These are phyloP conservation scores for Trichoderma arundinaceum DNA, from an alignment of 2,329 filamentous ascomycete species.

Conservation along the genomic window DNA sequence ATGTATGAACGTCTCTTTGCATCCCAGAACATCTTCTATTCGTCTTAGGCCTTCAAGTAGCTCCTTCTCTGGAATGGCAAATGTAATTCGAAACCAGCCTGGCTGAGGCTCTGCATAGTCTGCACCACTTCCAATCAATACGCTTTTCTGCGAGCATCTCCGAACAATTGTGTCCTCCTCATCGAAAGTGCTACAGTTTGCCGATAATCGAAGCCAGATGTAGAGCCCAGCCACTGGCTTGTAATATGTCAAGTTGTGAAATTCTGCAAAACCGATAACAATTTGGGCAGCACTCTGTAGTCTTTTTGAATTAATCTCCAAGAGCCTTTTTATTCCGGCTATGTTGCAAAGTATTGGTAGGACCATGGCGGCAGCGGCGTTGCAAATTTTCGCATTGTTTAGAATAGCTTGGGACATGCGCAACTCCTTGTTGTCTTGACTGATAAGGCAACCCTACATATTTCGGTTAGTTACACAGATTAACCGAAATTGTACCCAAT, in stretches of 20 bases:
- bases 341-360: conserved; percentile 6
- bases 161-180: conserved; percentile 24
- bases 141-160: conserved; percentile 1
- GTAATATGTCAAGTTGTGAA: conserved; percentile 25
- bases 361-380: conserved; percentile 20
- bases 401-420: conserved; percentile 28
- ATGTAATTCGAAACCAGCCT: conserved; percentile 28
- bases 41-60: conserved; percentile 15
- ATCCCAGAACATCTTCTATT: conserved; percentile 25
- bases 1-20: not conserved
- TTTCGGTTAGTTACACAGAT: not conserved
- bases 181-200: not conserved
- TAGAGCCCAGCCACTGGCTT: conserved; percentile 28
- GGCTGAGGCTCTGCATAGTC: conserved; percentile 26
- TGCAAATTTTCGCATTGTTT: conserved; percentile 28
- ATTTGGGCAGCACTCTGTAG: conserved; percentile 11
- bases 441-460: conserved; percentile 24
- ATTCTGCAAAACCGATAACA: conserved; percentile 23
- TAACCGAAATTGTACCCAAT: too few species aligned
- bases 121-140: conserved; percentile 24
- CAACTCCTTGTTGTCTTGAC: conserved; percentile 22
- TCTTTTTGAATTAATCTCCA: not conserved
- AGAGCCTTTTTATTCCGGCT: not conserved
- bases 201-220: conserved; percentile 24
- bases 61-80: conserved; percentile 18